phyloP scores from a whole-genome alignment of 1,139 yeast species.

The Kodamaea fungicola region DNA sequence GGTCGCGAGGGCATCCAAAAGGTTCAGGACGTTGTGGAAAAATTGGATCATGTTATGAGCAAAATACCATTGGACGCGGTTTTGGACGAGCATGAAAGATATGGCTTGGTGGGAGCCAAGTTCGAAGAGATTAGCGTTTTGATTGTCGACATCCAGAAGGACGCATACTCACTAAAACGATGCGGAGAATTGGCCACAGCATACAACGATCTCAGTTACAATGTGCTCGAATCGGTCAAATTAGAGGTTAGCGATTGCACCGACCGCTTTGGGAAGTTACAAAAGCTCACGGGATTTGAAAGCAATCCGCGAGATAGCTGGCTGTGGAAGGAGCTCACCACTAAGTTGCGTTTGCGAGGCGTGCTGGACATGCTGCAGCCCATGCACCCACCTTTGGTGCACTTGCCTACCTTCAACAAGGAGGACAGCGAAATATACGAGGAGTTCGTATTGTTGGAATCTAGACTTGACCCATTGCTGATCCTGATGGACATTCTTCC shows the following conservation, averaged over 20 bases:
- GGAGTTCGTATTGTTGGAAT: conserved; percentile 28
- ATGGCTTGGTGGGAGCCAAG: conserved; percentile 15
- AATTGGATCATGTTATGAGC: conserved; percentile 27
- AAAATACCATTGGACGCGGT: conserved; percentile 3
- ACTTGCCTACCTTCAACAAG: conserved; percentile 31
- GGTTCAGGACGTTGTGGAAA: conserved; percentile 47
- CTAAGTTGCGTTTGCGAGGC: conserved; percentile 34
- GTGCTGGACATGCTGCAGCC: not conserved
- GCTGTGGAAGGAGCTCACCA: conserved; percentile 28
- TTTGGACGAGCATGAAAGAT: conserved; percentile 1
- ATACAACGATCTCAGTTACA: conserved; percentile 53
- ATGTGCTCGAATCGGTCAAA: conserved; percentile 50
- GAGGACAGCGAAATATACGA: conserved; percentile 28
- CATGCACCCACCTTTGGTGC: conserved; percentile 36
- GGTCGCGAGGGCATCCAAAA: conserved; percentile 23
- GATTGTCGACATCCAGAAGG: conserved; percentile 38
- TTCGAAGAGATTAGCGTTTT: conserved; percentile 38
- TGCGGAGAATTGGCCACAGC: conserved; percentile 54
- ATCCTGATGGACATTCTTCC: conserved; percentile 41
- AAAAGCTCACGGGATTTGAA: conserved; percentile 23
- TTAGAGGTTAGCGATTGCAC: conserved; percentile 49
- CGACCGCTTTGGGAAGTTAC: conserved; percentile 34
- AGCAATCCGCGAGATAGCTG: conserved; percentile 1
- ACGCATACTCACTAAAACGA: conserved; percentile 34
- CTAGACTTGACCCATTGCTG: conserved; percentile 46